Conservation (phyloP, 441 rosid species). For the Theobroma grandiflorum region DNA sequence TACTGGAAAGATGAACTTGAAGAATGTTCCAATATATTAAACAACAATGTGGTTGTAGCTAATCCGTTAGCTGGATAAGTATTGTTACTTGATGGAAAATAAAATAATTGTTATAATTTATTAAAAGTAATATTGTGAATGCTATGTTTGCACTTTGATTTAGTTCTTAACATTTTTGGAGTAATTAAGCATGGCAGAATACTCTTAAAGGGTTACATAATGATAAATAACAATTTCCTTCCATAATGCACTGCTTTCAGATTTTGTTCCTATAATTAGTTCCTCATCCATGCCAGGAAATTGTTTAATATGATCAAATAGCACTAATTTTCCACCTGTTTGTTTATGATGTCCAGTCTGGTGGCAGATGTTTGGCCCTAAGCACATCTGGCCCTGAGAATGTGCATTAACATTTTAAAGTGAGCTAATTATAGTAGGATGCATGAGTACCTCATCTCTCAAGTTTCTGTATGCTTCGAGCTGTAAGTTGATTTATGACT, state of each 20-base stretch:
- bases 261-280: neutral
- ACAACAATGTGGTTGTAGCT: neutral
- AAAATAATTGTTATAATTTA: neutral
- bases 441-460: slow-evolving; percentile 5
- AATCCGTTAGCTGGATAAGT: slow-evolving; percentile 1
- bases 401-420: slow-evolving; percentile 10
- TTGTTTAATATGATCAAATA: neutral
- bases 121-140: neutral
- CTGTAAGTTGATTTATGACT: slow-evolving; percentile 14
- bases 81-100: neutral
- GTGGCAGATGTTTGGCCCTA: slow-evolving; percentile 12
- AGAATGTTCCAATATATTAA: neutral
- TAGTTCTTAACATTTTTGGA: neutral
- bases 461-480: neutral
- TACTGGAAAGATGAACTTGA: neutral
- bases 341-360: neutral
- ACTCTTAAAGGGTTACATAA: neutral
- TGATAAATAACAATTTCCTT: neutral
- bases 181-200: neutral
- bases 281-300: slow-evolving; percentile 3
- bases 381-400: neutral
- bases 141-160: neutral
- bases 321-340: neutral
- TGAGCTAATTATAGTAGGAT: slow-evolving; percentile 16
- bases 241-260: neutral